These are phyloP conservation scores for Zancudomyces culisetae DNA, from an alignment of 371 early-diverging fungal species.

Conservation along the genomic window DNA sequence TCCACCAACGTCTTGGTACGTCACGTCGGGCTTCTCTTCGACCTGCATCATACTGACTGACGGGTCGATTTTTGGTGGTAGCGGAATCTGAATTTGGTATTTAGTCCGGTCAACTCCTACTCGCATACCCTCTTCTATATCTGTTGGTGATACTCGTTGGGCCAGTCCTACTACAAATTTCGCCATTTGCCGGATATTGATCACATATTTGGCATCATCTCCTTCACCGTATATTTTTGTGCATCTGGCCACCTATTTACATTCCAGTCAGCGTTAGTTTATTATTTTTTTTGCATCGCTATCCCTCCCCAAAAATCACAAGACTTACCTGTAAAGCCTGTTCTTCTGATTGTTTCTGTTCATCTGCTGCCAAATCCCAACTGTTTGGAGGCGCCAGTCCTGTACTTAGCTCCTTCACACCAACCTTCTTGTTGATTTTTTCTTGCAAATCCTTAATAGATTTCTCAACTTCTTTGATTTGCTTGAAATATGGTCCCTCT, in stretches of 20 bases:
- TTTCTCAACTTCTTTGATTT: slow-evolving; percentile 74
- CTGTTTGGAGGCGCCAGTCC: slow-evolving; percentile 97
- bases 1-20: slow-evolving; percentile 98
- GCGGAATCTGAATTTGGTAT: slow-evolving; percentile 97
- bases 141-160: slow-evolving; percentile 89
- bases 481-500: slow-evolving; percentile 89
- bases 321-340: slow-evolving; percentile 72
- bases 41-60: slow-evolving; percentile 99
- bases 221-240: slow-evolving; percentile 87
- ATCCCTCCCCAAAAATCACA: too few relatives aligned
- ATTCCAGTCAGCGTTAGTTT: too few relatives aligned
- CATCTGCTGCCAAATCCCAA: slow-evolving; percentile 99
- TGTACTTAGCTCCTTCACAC: slow-evolving; percentile 98
- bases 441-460: slow-evolving; percentile 91
- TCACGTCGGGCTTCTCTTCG: slow-evolving; percentile 99
- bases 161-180: slow-evolving; percentile 98
- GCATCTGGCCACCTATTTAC: slow-evolving; percentile 76
- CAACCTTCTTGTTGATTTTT: slow-evolving; percentile 93
- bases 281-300: too few relatives aligned
- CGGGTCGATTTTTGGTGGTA: slow-evolving; percentile 99
- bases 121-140: slow-evolving; percentile 99
- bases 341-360: slow-evolving; percentile 88
- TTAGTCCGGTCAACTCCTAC: slow-evolving; percentile 99
- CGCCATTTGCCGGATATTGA: slow-evolving; percentile 97
- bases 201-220: slow-evolving; percentile 84